Evolutionary conservation across 2,329 filamentous ascomycete species (phyloP).

Genomic region (Rasamsonia emersonii): DNA sequence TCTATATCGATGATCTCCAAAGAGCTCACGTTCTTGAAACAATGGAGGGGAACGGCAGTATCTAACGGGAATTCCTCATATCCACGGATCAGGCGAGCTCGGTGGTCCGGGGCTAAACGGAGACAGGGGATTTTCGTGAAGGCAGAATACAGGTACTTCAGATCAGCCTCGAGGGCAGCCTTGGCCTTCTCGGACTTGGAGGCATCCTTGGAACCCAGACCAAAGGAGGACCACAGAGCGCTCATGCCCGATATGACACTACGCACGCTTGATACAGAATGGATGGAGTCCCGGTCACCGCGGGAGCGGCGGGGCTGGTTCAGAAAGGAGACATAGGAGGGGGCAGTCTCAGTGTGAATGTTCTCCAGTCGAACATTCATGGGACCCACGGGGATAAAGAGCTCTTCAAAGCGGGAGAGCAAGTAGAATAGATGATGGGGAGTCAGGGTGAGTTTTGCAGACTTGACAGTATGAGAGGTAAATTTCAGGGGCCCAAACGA

Average conservation of each 20-base stretch:
- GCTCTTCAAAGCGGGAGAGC: slow-evolving; percentile 87
- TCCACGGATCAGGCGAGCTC: slow-evolving; percentile 77
- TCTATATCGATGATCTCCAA: slow-evolving; percentile 93
- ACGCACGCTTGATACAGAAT: slow-evolving; percentile 90
- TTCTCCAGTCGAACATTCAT: slow-evolving; percentile 97
- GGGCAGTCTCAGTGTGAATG: slow-evolving; percentile 76
- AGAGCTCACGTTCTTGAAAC: slow-evolving; percentile 93
- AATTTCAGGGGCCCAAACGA: slow-evolving; percentile 81
- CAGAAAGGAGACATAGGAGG: slow-evolving; percentile 90
- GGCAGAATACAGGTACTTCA: slow-evolving; percentile 94
- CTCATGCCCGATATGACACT: slow-evolving; percentile 98
- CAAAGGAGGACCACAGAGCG: slow-evolving; percentile 80
- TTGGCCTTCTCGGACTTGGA: slow-evolving; percentile 86
- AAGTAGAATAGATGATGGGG: slow-evolving; percentile 96
- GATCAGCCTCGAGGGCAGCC: slow-evolving; percentile 70
- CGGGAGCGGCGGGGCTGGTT: slow-evolving; percentile 73
- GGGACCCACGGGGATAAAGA: slow-evolving; percentile 81
- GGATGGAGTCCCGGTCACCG: slow-evolving; percentile 82
- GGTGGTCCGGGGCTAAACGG: slow-evolving; percentile 82
- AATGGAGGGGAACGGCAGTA: slow-evolving; percentile 89
- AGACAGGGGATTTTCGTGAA: slow-evolving; percentile 97
- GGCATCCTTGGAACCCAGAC: slow-evolving; percentile 69
- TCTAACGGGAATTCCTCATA: slow-evolving; percentile 99
- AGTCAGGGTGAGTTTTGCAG: slow-evolving; percentile 83
- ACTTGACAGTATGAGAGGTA: slow-evolving; percentile 75